These are phyloP conservation scores for Cyclotella distinguenda DNA, from an alignment of 108 stramenopile genomes.

Conservation along the genomic window DNA sequence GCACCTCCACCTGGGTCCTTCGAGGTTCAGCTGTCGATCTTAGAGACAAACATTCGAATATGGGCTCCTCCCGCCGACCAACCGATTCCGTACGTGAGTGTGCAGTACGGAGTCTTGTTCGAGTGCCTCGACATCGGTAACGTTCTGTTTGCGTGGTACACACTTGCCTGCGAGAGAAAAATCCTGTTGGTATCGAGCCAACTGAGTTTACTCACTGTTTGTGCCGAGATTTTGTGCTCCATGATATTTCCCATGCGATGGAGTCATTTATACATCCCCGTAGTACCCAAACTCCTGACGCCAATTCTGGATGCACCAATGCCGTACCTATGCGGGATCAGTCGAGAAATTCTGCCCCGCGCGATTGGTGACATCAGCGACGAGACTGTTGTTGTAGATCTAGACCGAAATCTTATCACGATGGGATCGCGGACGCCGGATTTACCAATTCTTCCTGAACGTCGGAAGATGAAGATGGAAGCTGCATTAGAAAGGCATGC, in stretches of 20 bases:
- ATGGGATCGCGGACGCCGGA: slow-evolving; percentile 57
- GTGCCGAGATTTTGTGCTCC: slow-evolving; percentile 92
- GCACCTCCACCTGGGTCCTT: slow-evolving; percentile 94
- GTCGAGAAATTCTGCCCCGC: slow-evolving; percentile 70
- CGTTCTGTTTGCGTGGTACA: slow-evolving; percentile 76
- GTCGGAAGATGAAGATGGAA: slow-evolving; percentile 74
- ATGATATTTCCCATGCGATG: slow-evolving; percentile 95
- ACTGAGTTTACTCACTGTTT: slow-evolving; percentile 82
- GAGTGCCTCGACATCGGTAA: slow-evolving; percentile 87
- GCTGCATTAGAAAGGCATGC: slow-evolving; percentile 62
- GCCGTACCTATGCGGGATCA: slow-evolving; percentile 88
- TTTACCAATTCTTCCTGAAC: slow-evolving; percentile 65
- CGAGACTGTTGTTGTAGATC: slow-evolving; percentile 88
- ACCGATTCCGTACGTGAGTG: slow-evolving; percentile 92
- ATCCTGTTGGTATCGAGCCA: slow-evolving; percentile 85
- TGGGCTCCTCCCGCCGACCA: slow-evolving; percentile 94
- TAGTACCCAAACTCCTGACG: slow-evolving; percentile 75
- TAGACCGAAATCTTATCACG: slow-evolving; percentile 78
- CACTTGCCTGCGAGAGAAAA: slow-evolving; percentile 87
- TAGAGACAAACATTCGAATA: slow-evolving; percentile 79
- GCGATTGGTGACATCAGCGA: slow-evolving; percentile 70
- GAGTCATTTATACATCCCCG: slow-evolving; percentile 89
- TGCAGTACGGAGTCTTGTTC: slow-evolving; percentile 88
- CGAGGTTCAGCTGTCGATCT: slow-evolving; percentile 78
- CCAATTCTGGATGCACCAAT: slow-evolving; percentile 92